Percentiles rank a stretch among this genome's conserved stretches.
Conservation (phyloP, 148 eudicot species). For the Mesembryanthemum crystallinum region DNA sequence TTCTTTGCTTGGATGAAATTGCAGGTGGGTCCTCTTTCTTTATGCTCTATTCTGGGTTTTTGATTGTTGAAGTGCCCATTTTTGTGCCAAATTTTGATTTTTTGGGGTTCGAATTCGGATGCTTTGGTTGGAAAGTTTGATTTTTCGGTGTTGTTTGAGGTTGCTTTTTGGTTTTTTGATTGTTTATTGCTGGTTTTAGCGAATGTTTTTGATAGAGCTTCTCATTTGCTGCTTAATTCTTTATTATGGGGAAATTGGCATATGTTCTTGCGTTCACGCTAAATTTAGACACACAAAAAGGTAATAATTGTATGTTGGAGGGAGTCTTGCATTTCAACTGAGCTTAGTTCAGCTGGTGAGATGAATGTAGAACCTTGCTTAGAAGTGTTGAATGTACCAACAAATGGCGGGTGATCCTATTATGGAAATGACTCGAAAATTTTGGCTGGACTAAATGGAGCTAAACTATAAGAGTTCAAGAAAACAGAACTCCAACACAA, state of each 20-base stretch:
- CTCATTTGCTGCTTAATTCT: not conserved
- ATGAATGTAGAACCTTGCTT: not conserved
- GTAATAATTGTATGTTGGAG: constrained; percentile 7
- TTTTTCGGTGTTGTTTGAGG: not conserved
- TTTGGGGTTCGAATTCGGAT: not conserved
- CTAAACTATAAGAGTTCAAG: not conserved
- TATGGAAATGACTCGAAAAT: too few species aligned
- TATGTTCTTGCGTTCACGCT: not conserved
- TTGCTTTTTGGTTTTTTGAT: not conserved
- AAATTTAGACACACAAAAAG: not conserved
- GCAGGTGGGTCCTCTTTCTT: constrained; percentile 46
- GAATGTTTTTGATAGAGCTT: not conserved
- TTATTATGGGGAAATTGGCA: not conserved
- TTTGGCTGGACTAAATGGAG: not conserved
- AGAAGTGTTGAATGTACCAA: not conserved
- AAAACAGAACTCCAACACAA: not conserved
- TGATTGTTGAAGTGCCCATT: not conserved
- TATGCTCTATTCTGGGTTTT: too few species aligned
- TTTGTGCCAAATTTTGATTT: not conserved
- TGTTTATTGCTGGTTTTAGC: not conserved
- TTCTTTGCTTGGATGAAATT: constrained; percentile 94
- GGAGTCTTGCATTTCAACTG: constrained; percentile 5
- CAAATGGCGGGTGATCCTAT: too few species aligned
- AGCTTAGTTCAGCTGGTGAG: constrained; percentile 1
- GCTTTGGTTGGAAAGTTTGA: not conserved